Conservation (phyloP, 2,329 filamentous ascomycete species). For the Rachicladosporium sp. region DNA sequence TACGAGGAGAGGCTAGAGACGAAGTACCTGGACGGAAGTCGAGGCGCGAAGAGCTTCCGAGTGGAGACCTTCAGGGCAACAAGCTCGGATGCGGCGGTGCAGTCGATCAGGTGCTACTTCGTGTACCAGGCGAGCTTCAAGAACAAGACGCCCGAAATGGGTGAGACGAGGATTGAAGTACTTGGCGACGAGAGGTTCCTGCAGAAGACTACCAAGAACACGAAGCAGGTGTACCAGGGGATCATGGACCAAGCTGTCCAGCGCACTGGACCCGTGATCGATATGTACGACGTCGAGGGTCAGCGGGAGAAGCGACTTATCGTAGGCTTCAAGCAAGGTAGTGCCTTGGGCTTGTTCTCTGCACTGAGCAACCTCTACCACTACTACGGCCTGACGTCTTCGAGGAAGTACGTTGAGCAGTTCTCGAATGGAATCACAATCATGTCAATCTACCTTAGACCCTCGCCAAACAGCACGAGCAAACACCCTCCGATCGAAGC, state of each 20-base stretch:
- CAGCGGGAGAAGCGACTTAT: constrained; percentile 88
- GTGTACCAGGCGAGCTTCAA: constrained; percentile 93
- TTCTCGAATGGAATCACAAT: constrained; percentile 97
- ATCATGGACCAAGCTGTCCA: constrained; percentile 76
- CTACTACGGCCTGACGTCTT: constrained; percentile 94
- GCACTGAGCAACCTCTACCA: constrained; percentile 93
- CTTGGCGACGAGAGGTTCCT: constrained; percentile 91
- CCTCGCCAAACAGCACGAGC: constrained; percentile 44
- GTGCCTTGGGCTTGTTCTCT: constrained; percentile 86
- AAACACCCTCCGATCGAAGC: constrained; percentile 73
- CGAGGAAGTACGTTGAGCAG: constrained; percentile 92
- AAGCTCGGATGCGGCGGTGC: constrained; percentile 57
- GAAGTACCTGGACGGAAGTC: constrained; percentile 83
- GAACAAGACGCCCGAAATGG: constrained; percentile 56
- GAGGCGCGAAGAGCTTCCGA: constrained; percentile 61
- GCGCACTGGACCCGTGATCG: constrained; percentile 86
- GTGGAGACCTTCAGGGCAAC: constrained; percentile 96
- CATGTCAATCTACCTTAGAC: constrained; percentile 88
- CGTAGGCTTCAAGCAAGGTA: constrained; percentile 85
- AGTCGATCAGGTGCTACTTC: constrained; percentile 92
- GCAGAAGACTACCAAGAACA: constrained; percentile 91
- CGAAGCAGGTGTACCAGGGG: constrained; percentile 88
- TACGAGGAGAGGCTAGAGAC: constrained; percentile 90
- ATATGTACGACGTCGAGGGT: constrained; percentile 91
- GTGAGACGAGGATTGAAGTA: constrained; percentile 79